A percentile compares a stretch with the other conserved stretches of the same genome.
Evolutionary conservation across 2,329 filamentous ascomycete species (phyloP).

Genomic region (Harringtonia aguacate): DNA sequence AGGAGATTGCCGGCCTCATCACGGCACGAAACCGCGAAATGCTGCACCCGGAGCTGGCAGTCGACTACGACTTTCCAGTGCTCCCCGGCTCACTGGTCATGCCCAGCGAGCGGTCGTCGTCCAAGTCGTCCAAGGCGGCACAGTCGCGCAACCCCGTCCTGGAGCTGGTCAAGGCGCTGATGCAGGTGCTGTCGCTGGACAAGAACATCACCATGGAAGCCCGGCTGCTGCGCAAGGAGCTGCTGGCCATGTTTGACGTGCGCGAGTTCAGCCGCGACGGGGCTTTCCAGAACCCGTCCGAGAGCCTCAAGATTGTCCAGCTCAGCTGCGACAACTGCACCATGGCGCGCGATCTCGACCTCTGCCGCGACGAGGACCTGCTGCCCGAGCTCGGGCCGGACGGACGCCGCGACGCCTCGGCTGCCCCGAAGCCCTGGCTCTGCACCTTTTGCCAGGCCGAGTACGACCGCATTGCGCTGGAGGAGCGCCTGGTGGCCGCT

Average conservation of each 20-base stretch:
- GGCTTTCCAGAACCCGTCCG: conserved; percentile 77
- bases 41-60: conserved; percentile 75
- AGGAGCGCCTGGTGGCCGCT: conserved; percentile 69
- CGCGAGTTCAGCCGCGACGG: conserved; percentile 86
- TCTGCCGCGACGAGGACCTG: conserved; percentile 82
- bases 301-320: conserved; percentile 60
- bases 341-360: conserved; percentile 75
- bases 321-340: conserved; percentile 87
- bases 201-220: conserved; percentile 85
- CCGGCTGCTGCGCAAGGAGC: conserved; percentile 75
- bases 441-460: conserved; percentile 67
- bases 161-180: conserved; percentile 84
- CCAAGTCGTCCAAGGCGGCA: conserved; percentile 3
- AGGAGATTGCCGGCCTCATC: conserved; percentile 74
- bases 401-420: conserved; percentile 5
- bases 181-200: conserved; percentile 85
- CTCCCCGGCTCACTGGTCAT: conserved; percentile 60
- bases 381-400: conserved; percentile 38
- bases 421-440: conserved; percentile 47
- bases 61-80: conserved; percentile 75
- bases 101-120: conserved; percentile 14
- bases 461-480: conserved; percentile 69
- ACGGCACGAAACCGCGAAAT: conserved; percentile 80
- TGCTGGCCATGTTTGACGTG: conserved; percentile 84
- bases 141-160: conserved; percentile 60